These are phyloP conservation scores for Phoma sp. DNA, from an alignment of 2,329 filamentous ascomycete species.

Conservation along the genomic window DNA sequence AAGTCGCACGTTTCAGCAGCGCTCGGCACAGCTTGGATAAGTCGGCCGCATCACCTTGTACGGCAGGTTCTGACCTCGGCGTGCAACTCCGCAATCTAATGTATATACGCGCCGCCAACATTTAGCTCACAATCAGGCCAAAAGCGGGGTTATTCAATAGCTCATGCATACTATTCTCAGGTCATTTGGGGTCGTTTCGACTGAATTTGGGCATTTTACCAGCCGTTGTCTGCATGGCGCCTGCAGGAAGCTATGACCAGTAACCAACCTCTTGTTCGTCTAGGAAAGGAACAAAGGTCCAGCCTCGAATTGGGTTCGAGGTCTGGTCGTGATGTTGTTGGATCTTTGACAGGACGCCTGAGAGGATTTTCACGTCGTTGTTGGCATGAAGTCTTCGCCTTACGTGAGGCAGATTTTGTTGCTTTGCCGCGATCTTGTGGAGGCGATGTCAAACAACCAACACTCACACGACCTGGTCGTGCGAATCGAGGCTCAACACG, in stretches of 20 bases:
- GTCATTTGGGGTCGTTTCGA: slow-evolving; percentile 39
- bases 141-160: slow-evolving; percentile 42
- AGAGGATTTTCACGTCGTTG: not conserved
- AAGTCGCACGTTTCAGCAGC: not conserved
- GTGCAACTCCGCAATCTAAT: slow-evolving; percentile 21
- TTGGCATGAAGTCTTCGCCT: slow-evolving; percentile 1
- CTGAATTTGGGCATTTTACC: slow-evolving; percentile 35
- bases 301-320: slow-evolving; percentile 20
- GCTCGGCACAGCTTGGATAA: not conserved
- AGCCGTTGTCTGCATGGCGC: slow-evolving; percentile 30
- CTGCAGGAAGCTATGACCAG: slow-evolving; percentile 29
- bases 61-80: slow-evolving; percentile 8
- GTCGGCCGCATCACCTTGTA: slow-evolving; percentile 3
- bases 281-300: slow-evolving; percentile 17
- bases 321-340: slow-evolving; percentile 5
- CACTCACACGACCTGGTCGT: slow-evolving; percentile 19
- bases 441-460: slow-evolving; percentile 29
- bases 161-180: slow-evolving; percentile 31
- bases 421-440: slow-evolving; percentile 21
- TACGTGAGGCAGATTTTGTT: slow-evolving; percentile 24
- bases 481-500: slow-evolving; percentile 44
- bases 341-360: slow-evolving; percentile 1
- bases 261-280: slow-evolving; percentile 25
- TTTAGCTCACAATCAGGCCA: slow-evolving; percentile 42
- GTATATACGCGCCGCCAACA: slow-evolving; percentile 26